These are phyloP conservation scores for Allium fistulosum DNA, from an alignment of 106 monocot species.

Conservation along the genomic window DNA sequence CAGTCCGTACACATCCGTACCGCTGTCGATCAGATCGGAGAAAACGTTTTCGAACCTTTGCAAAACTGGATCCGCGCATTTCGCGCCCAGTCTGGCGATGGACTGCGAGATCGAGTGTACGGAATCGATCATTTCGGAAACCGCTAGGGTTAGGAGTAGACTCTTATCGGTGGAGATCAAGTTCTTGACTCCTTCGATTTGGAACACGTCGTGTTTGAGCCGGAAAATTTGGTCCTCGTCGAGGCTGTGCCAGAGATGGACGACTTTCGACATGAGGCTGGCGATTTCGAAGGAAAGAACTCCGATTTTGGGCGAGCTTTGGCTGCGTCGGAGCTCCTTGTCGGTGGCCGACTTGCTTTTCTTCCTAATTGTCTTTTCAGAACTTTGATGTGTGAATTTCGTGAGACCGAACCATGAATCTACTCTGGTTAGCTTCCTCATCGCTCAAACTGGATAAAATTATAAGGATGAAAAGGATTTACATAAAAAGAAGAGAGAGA, in stretches of 20 bases:
- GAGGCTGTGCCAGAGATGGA: conserved; percentile 58
- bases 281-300: conserved; percentile 64
- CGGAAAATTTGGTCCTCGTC: conserved; percentile 18
- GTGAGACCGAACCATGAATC: conserved; percentile 1
- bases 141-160: conserved; percentile 41
- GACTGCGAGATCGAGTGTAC: conserved; percentile 27
- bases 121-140: conserved; percentile 48
- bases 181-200: conserved; percentile 42
- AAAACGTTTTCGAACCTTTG: conserved; percentile 34
- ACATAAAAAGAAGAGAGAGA: too few relatives aligned
- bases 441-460: neutral
- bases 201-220: conserved; percentile 30
- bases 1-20: conserved; percentile 18
- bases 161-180: conserved; percentile 58
- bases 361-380: neutral
- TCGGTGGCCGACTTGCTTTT: neutral
- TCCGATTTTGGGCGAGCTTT: conserved; percentile 13
- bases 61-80: conserved; percentile 50
- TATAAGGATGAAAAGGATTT: too few relatives aligned
- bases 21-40: conserved; percentile 22
- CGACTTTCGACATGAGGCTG: conserved; percentile 38
- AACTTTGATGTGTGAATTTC: neutral
- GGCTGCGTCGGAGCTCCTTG: neutral
- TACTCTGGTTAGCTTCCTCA: neutral
- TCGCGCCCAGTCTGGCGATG: conserved; percentile 30